Evolutionary conservation across 495 filamentous ascomycete genomes (phyloP).

Genomic region (Staphylotrichum longicolle): DNA sequence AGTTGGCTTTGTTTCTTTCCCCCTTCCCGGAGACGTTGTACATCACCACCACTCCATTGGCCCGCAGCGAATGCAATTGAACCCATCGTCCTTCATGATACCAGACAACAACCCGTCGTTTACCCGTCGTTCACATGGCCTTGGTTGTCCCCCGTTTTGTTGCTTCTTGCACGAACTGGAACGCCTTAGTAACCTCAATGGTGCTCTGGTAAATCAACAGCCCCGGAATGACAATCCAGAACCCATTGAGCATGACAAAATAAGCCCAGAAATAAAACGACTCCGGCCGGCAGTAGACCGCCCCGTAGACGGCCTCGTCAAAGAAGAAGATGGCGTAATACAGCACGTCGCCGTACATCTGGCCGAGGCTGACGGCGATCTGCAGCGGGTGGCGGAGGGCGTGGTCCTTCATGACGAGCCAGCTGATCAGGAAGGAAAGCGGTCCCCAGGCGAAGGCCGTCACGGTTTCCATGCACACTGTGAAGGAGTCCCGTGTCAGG

Average conservation of each 20-base stretch:
- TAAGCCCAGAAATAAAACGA: conserved; percentile 56
- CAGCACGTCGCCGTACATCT: conserved; percentile 56
- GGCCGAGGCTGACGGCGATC: conserved; percentile 52
- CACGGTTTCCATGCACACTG: conserved; percentile 53
- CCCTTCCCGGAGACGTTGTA: no score
- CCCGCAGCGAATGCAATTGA: no score
- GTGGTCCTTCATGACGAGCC: conserved; percentile 44
- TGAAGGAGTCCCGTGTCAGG: conserved; percentile 51
- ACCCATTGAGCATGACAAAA: conserved; percentile 54
- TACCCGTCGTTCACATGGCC: no score
- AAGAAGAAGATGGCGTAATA: conserved; percentile 56
- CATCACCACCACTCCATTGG: no score
- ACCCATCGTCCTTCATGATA: no score
- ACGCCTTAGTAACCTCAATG: not conserved
- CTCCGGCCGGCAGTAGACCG: conserved; percentile 54
- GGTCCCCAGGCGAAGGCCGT: conserved; percentile 52
- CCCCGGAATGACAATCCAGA: conserved; percentile 57
- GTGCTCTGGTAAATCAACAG: not conserved
- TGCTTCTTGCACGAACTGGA: not conserved
- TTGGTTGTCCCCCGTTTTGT: no score
- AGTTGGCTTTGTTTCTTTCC: no score
- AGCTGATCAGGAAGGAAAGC: conserved; percentile 50
- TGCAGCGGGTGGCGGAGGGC: conserved; percentile 55
- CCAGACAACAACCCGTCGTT: no score
- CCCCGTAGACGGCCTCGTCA: conserved; percentile 42